Evolutionary conservation across 352 stramenopile species (phyloP).

Genomic region (Globisporangium camurandrum): DNA sequence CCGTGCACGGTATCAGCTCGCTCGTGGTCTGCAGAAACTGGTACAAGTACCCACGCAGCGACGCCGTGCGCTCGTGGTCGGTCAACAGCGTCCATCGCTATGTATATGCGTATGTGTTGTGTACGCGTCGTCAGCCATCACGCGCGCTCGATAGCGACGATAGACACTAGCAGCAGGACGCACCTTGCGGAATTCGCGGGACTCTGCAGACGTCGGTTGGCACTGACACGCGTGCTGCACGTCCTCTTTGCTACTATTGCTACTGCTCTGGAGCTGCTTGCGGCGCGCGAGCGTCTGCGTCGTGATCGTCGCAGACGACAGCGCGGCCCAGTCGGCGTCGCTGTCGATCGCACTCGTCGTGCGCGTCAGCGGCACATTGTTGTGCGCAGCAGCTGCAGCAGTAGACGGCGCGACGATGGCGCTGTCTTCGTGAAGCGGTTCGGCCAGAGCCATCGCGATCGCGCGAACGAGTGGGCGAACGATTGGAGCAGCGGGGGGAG

Average conservation of each 20-base stretch:
- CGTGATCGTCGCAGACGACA: conserved; percentile 2
- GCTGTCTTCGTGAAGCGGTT: conserved; percentile 6
- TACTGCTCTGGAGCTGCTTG: conserved; percentile 8
- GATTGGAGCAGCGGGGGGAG: not conserved
- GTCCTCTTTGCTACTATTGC: conserved; percentile 1
- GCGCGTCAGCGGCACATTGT: not conserved
- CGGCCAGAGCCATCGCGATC: conserved; percentile 8
- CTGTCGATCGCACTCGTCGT: not conserved
- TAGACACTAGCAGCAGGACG: not conserved
- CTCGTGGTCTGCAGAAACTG: conserved; percentile 70
- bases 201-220: conserved; percentile 58
- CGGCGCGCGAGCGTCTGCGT: conserved; percentile 4
- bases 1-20: conserved; percentile 67
- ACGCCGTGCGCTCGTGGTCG: conserved; percentile 59
- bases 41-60: conserved; percentile 47
- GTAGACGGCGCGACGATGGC: not conserved
- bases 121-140: not conserved
- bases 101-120: not conserved
- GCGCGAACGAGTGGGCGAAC: not conserved
- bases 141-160: not conserved
- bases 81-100: conserved; percentile 78
- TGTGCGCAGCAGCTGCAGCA: not conserved
- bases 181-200: conserved; percentile 80
- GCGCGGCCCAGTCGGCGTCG: conserved; percentile 1
- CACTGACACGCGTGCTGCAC: conserved; percentile 35